Conservation (phyloP, 2,329 filamentous ascomycete genomes). For the Botrytis sinoallii region DNA sequence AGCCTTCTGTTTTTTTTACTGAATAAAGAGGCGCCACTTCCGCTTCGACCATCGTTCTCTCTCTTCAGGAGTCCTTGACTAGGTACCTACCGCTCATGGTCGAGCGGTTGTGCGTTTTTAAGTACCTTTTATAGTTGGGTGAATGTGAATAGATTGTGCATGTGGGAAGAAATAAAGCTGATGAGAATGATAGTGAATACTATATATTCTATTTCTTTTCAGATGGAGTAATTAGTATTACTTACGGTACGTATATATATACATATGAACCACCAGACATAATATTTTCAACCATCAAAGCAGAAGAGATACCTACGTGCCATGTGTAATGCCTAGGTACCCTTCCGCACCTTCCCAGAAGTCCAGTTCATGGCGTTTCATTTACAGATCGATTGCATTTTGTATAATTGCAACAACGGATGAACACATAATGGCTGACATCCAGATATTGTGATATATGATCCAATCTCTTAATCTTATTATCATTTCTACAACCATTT, state of each 20-base stretch:
- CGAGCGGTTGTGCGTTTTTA: background rate
- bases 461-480: too few relatives aligned
- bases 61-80: accelerated
- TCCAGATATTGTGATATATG: too few relatives aligned
- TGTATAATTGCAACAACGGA: too few relatives aligned
- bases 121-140: background rate
- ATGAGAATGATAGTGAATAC: background rate
- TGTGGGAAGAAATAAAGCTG: background rate
- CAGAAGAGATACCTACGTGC: accelerated
- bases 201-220: background rate
- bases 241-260: too few relatives aligned
- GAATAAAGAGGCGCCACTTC: background rate
- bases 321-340: too few relatives aligned
- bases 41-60: background rate
- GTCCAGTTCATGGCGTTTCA: too few relatives aligned
- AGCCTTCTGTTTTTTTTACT: accelerated
- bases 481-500: too few relatives aligned
- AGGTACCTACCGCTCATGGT: background rate
- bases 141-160: too few relatives aligned
- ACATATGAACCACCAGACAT: background rate
- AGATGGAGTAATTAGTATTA: too few relatives aligned
- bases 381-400: too few relatives aligned
- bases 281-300: too few relatives aligned
- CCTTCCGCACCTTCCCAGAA: background rate
- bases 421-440: too few relatives aligned